phyloP scores from a whole-genome alignment of 495 filamentous ascomycete species.

The Aspergillus saccharolyticus region DNA sequence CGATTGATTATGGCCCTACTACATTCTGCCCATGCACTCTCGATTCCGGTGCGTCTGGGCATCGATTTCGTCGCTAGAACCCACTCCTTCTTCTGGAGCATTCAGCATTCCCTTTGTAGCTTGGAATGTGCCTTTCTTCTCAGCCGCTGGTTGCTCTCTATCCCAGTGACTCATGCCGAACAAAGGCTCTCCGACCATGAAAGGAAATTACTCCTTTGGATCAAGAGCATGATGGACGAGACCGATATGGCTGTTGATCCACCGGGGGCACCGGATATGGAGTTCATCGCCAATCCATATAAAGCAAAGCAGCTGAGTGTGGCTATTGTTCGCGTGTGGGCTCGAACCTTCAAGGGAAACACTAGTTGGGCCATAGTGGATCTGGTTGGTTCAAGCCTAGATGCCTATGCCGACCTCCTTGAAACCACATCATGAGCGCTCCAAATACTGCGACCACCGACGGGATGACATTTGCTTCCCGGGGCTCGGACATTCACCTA shows the following conservation, averaged over 20 bases:
- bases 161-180: slow-evolving; percentile 42
- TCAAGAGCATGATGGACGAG: slow-evolving; percentile 72
- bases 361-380: slow-evolving; percentile 53
- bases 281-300: slow-evolving; percentile 42
- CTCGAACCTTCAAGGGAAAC: slow-evolving; percentile 49
- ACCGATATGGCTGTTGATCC: slow-evolving; percentile 63
- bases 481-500: neutral
- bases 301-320: slow-evolving; percentile 46
- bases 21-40: slow-evolving; percentile 50
- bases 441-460: neutral
- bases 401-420: slow-evolving; percentile 41
- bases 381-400: slow-evolving; percentile 42
- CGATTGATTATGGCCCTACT: slow-evolving; percentile 47
- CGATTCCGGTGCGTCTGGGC: slow-evolving; percentile 49
- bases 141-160: slow-evolving; percentile 49
- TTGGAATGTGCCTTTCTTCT: slow-evolving; percentile 51
- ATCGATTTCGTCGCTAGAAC: slow-evolving; percentile 49
- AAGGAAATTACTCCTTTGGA: slow-evolving; percentile 57
- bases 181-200: slow-evolving; percentile 53
- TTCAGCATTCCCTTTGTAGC: slow-evolving; percentile 52
- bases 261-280: slow-evolving; percentile 37
- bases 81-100: slow-evolving; percentile 52
- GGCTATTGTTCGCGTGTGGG: slow-evolving; percentile 51
- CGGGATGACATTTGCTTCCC: neutral
- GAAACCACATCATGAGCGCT: slow-evolving; percentile 16